phyloP scores from a whole-genome alignment of 345 rosid genomes.

The Eucalyptus sp. region DNA sequence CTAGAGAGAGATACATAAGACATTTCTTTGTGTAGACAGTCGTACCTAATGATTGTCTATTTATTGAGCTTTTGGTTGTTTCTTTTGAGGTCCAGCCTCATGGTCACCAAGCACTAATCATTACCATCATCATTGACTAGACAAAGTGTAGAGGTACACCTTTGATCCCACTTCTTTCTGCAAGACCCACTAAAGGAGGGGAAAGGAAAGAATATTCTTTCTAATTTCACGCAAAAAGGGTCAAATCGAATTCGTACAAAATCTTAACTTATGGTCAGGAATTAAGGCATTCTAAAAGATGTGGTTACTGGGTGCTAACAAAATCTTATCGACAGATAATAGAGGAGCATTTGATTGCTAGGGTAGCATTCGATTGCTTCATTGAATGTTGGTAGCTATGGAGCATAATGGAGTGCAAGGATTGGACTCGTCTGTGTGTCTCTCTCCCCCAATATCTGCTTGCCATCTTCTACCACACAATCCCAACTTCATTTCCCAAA shows the following conservation, averaged over 20 bases:
- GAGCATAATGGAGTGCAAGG: neutral
- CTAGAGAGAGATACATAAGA: neutral
- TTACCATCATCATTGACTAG: neutral
- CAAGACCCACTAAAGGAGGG: neutral
- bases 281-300: neutral
- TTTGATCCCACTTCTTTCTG: conserved; percentile 1
- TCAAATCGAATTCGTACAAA: neutral
- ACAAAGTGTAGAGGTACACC: conserved; percentile 3
- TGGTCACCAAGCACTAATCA: neutral
- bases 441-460: neutral
- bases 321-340: neutral
- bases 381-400: neutral
- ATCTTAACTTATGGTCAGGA: neutral
- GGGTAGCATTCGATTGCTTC: neutral
- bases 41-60: neutral
- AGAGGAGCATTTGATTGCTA: neutral
- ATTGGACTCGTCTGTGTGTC: neutral
- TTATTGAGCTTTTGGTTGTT: neutral
- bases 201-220: neutral
- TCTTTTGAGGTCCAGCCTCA: neutral
- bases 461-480: neutral
- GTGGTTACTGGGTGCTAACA: neutral
- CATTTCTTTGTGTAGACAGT: neutral
- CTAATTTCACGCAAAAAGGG: neutral
- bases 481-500: neutral